A percentile compares a stretch with the other conserved stretches of the same genome.
phyloP scores from a whole-genome alignment of 2,329 filamentous ascomycete species.

The Hypocreales sp. region DNA sequence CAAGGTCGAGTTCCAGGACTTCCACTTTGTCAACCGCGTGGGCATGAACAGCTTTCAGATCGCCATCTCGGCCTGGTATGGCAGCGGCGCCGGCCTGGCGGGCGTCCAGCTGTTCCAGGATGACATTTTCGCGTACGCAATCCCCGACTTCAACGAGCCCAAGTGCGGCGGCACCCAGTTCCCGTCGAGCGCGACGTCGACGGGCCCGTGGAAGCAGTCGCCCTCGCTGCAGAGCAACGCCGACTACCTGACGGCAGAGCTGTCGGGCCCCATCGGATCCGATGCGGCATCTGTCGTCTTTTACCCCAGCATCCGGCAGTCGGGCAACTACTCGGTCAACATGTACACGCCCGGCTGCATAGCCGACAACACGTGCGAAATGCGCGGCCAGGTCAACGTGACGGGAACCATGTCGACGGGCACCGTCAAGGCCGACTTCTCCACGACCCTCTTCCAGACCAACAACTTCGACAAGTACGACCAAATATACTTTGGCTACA shows the following conservation, averaged over 20 bases:
- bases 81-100: slow-evolving; percentile 66
- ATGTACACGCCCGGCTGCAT: slow-evolving; percentile 87
- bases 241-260: slow-evolving; percentile 57
- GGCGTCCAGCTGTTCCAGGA: slow-evolving; percentile 81
- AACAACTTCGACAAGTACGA: slow-evolving; percentile 98
- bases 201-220: slow-evolving; percentile 59
- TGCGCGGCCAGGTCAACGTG: slow-evolving; percentile 68
- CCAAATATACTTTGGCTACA: slow-evolving; percentile 69
- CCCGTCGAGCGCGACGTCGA: slow-evolving; percentile 50
- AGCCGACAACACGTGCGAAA: slow-evolving; percentile 60
- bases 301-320: slow-evolving; percentile 68
- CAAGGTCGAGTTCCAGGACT: slow-evolving; percentile 63
- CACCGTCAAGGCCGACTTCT: slow-evolving; percentile 29
- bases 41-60: slow-evolving; percentile 81
- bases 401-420: slow-evolving; percentile 52
- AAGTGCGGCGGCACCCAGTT: slow-evolving; percentile 48
- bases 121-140: slow-evolving; percentile 71
- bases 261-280: slow-evolving; percentile 39
- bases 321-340: slow-evolving; percentile 82
- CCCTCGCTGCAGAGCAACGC: slow-evolving; percentile 55
- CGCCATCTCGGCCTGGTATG: slow-evolving; percentile 79
- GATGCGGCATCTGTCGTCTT: slow-evolving; percentile 59
- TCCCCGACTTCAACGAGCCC: slow-evolving; percentile 80
- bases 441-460: slow-evolving; percentile 63
- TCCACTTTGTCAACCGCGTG: slow-evolving; percentile 73